Percentiles rank a stretch among this genome's conserved stretches.
Conservation (phyloP, 805 yeast genomes). For the Metschnikowia anglica region DNA sequence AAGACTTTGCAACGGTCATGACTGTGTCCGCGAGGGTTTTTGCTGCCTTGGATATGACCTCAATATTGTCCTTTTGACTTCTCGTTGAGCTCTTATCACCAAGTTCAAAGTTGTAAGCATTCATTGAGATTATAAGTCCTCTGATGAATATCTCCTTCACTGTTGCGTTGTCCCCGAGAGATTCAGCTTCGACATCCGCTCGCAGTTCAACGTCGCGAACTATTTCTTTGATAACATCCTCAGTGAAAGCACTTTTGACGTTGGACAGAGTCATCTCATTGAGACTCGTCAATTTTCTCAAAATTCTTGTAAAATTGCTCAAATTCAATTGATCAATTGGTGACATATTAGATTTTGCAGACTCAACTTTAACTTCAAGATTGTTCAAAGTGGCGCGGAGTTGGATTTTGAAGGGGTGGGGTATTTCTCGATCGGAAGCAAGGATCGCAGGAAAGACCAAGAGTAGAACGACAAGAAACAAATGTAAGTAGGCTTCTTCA, state of each 20-base stretch:
- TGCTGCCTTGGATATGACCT: background rate
- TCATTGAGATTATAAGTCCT: background rate
- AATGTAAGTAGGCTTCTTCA: background rate
- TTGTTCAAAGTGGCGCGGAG: background rate
- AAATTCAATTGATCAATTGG: background rate
- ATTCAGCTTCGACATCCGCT: background rate
- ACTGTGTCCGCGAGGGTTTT: background rate
- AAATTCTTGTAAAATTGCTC: background rate
- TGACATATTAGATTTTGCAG: background rate
- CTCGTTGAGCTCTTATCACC: background rate
- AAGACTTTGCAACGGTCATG: background rate
- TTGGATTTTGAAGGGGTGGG: background rate
- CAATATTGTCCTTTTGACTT: background rate
- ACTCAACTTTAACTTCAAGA: background rate
- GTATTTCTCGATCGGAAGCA: slow-evolving; percentile 2
- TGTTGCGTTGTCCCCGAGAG: background rate
- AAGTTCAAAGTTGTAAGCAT: background rate
- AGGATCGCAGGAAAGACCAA: background rate
- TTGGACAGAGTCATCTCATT: background rate
- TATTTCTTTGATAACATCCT: background rate
- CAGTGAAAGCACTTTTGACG: background rate
- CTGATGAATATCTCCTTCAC: background rate
- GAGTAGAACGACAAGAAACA: slow-evolving; percentile 1
- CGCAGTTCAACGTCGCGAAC: background rate
- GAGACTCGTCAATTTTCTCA: background rate